Evolutionary conservation across 2,329 filamentous ascomycete genomes (phyloP).

Genomic region (Claviceps sp.): DNA sequence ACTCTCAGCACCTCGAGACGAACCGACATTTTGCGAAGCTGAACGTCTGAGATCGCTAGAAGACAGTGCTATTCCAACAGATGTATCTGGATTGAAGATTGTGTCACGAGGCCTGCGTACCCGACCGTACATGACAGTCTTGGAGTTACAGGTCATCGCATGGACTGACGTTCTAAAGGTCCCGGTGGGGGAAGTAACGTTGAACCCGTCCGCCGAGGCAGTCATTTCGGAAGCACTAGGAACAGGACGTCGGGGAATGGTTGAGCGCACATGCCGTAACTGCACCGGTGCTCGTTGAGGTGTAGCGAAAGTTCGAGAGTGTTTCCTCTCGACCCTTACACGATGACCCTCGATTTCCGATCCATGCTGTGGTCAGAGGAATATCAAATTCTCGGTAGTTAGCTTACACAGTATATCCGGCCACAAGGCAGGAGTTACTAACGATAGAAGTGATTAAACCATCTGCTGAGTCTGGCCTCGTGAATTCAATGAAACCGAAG

Average conservation of each 20-base stretch:
- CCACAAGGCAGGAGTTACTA: slow-evolving; percentile 11
- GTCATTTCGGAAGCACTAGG: not conserved
- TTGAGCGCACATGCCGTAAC: slow-evolving; percentile 4
- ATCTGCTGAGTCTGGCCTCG: slow-evolving; percentile 22
- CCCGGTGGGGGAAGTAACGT: slow-evolving; percentile 1
- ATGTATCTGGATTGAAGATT: slow-evolving; percentile 5
- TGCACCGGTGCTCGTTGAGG: slow-evolving; percentile 6
- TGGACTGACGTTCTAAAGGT: not conserved
- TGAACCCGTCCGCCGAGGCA: not conserved
- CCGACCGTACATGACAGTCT: slow-evolving; percentile 1
- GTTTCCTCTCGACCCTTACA: slow-evolving; percentile 27
- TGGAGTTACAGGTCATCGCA: not conserved
- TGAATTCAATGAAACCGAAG: slow-evolving; percentile 28
- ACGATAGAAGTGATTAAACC: slow-evolving; percentile 23
- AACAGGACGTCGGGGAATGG: slow-evolving; percentile 3
- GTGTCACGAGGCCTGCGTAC: slow-evolving; percentile 5
- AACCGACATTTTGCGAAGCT: not conserved
- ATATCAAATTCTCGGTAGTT: too few species aligned
- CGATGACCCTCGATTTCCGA: slow-evolving; percentile 16
- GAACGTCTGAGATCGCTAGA: not conserved
- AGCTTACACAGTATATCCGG: slow-evolving; percentile 1
- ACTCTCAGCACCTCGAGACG: not conserved
- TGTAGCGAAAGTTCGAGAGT: slow-evolving; percentile 11
- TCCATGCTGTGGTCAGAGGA: slow-evolving; percentile 16
- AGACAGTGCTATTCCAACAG: slow-evolving; percentile 1